Evolutionary conservation across 1,284 basidiomycete species (phyloP), one percentile per base, ranked within the genome.

Genomic region (Ceratobasidium sp.): DNA sequence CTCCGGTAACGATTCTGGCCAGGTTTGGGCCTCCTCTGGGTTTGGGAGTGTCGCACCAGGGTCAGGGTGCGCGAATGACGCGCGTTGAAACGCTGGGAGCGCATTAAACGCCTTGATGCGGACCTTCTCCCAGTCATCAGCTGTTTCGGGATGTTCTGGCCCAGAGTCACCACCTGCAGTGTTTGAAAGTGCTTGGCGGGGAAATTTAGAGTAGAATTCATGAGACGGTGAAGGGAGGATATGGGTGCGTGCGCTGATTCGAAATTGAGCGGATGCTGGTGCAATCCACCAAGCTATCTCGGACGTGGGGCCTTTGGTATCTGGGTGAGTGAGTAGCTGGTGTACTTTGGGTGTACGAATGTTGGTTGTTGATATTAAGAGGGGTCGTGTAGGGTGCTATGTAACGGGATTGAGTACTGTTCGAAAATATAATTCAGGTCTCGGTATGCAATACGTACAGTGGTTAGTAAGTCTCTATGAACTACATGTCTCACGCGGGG

Each of bases 261-360:
- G 79, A 54, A 77, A 81, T 52, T 81, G 80, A 33, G 77, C 80
- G 48, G 48, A 56, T 26, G 70, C 54, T 23, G 79, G 73, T 52
- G 40, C 65, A 50, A 80, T 77, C 78, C 79, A 81, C 80, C 80
- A 81, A 13, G 74, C 78, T 15, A 79, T 26, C 59, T 81, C 80
- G 46, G 78, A 79, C 26, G 74, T 79, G 42, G 68, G 70, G 20
- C 59, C 65, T 28, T 54, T 48, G 33, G 26, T 71, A 26, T 33
- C 23, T 6, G 59, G 76, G 48, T 70, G 69, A 20, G 44, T 44
- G 54, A 12, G 48, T 23, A 81, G 26, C 48, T 81, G 69, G 26
- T 69, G 44, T 26, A 81, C 76, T 74, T 81, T 81, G 12, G 79
- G 79, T 13, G 80, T 71, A 1, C 79, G 64, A 28, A 81, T 57